Percentiles rank a stretch among this genome's conserved stretches.
These are phyloP conservation scores for Eucalyptus microcorys DNA, from an alignment of 345 rosid species.

Conservation along the genomic window DNA sequence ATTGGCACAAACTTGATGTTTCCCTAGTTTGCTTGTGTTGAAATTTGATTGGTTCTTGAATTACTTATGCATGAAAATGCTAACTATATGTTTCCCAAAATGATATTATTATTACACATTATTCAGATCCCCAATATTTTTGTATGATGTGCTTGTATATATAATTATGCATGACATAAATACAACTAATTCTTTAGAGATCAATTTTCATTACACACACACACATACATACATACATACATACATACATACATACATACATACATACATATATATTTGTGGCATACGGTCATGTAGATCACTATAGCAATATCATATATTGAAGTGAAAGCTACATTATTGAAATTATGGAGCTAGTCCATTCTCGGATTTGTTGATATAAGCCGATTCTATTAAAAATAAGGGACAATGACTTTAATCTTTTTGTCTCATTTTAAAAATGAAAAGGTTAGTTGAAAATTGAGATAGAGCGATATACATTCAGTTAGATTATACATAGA, in stretches of 20 bases:
- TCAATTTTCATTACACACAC: neutral
- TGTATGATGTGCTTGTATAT: neutral
- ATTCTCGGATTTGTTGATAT: neutral
- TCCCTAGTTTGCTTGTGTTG: neutral
- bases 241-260: too few species aligned
- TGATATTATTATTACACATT: neutral
- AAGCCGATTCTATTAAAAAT: neutral
- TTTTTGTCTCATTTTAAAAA: neutral
- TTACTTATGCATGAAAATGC: neutral
- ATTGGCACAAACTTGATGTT: neutral
- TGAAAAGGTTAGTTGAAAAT: neutral
- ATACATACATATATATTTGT: too few species aligned
- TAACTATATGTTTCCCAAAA: neutral
- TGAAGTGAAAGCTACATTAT: neutral
- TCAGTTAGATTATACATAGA: neutral
- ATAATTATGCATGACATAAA: neutral
- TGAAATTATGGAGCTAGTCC: neutral
- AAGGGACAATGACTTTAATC: neutral
- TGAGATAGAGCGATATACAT: neutral
- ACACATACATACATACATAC: accelerated
- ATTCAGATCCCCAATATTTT: neutral
- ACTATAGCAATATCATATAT: neutral
- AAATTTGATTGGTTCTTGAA: neutral
- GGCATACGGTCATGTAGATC: neutral
- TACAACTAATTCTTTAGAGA: neutral